Evolutionary conservation across 352 stramenopile genomes (phyloP).

Genomic region (Aphanomyces stellatus): DNA sequence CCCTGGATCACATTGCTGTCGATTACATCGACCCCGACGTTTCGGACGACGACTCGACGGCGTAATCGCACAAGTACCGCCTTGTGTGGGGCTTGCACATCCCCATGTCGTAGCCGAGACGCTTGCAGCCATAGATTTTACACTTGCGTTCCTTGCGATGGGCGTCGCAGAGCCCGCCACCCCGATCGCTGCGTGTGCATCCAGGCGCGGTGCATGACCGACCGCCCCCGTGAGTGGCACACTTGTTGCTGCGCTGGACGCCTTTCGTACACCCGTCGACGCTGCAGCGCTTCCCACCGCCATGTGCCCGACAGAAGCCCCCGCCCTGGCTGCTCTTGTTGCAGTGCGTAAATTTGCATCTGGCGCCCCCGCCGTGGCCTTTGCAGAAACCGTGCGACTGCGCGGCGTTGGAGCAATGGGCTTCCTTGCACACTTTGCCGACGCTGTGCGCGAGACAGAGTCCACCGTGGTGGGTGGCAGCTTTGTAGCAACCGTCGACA

Average conservation of each 20-base stretch:
- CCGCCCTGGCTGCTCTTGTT: constrained; percentile 37
- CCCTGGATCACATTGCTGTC: too few species aligned
- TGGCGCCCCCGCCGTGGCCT: constrained; percentile 50
- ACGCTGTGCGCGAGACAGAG: constrained; percentile 71
- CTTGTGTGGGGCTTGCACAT: constrained; percentile 61
- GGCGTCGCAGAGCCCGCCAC: constrained; percentile 75
- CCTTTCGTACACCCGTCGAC: constrained; percentile 64
- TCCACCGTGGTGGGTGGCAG: too few species aligned
- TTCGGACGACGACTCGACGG: too few species aligned
- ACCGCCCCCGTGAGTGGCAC: constrained; percentile 72
- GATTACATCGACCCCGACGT: too few species aligned
- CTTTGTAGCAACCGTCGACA: too few species aligned
- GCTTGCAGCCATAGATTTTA: constrained; percentile 81
- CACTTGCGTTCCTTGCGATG: constrained; percentile 72
- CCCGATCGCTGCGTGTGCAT: constrained; percentile 71
- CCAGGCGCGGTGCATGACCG: constrained; percentile 78
- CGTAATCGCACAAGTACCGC: not conserved
- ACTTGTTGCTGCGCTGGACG: constrained; percentile 75
- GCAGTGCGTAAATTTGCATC: not conserved
- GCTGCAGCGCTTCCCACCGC: constrained; percentile 74
- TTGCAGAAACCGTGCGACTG: constrained; percentile 62
- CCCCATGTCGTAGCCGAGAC: constrained; percentile 73
- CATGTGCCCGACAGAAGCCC: constrained; percentile 68
- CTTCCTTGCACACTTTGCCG: constrained; percentile 48
- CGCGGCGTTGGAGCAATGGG: constrained; percentile 54